A percentile compares a stretch with the other conserved stretches of the same genome.
These are phyloP conservation scores for Cyclotella baltica DNA, from an alignment of 108 stramenopile genomes.

Conservation along the genomic window DNA sequence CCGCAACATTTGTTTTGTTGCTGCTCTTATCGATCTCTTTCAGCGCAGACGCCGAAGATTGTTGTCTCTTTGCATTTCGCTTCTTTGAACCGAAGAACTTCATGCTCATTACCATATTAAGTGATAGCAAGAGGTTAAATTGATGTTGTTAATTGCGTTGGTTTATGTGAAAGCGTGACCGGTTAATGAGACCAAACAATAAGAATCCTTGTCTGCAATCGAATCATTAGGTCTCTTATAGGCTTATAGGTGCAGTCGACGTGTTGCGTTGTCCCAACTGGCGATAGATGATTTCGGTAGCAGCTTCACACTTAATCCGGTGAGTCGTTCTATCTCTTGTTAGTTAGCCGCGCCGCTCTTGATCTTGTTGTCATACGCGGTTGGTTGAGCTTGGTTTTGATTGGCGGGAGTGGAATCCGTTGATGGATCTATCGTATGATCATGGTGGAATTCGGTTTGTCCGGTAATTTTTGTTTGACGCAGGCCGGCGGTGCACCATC, in stretches of 20 bases:
- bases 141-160: not conserved
- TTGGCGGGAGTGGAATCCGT: too few species aligned
- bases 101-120: not conserved
- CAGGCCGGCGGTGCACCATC: too few species aligned
- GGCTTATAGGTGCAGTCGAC: too few species aligned
- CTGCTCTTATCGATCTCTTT: not conserved
- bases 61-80: slow-evolving; percentile 6
- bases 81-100: slow-evolving; percentile 1
- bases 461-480: too few species aligned
- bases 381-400: too few species aligned
- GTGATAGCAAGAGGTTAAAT: not conserved
- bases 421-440: too few species aligned
- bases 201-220: not conserved
- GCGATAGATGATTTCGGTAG: too few species aligned
- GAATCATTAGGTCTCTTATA: too few species aligned
- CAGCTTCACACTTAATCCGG: slow-evolving; percentile 2
- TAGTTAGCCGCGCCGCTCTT: not conserved
- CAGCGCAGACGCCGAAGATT: not conserved
- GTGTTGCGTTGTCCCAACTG: too few species aligned
- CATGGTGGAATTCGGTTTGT: too few species aligned
- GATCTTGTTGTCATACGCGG: not conserved
- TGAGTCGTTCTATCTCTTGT: slow-evolving; percentile 4
- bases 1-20: not conserved
- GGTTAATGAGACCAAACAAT: too few species aligned
- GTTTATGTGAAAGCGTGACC: not conserved